Evolutionary conservation across 1,284 basidiomycete genomes (phyloP).

Genomic region (Irpex lacteus): DNA sequence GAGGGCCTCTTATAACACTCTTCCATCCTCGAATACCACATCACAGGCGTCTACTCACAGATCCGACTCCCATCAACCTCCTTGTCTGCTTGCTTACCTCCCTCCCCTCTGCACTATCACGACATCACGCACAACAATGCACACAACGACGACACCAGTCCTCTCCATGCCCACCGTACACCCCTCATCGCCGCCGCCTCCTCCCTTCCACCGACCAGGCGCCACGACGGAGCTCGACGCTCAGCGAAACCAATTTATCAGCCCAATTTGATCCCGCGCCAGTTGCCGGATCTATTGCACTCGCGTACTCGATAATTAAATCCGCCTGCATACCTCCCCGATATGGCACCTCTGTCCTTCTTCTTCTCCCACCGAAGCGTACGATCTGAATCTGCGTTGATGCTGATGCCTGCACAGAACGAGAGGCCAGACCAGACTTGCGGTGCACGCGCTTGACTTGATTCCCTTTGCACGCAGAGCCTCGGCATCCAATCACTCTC

Average conservation of each 20-base stretch:
- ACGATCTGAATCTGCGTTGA: background rate
- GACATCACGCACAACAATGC: no score
- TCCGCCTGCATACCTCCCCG: background rate
- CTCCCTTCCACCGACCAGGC: background rate
- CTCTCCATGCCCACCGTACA: background rate
- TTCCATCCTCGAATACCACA: background rate
- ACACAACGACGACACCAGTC: background rate
- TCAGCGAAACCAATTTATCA: conserved; percentile 1
- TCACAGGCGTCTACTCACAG: background rate
- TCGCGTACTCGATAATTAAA: background rate
- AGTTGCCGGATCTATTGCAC: background rate
- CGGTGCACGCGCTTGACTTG: background rate
- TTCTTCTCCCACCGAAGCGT: background rate
- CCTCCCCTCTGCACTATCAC: background rate
- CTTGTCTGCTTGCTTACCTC: background rate
- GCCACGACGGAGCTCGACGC: background rate
- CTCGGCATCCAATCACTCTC: background rate
- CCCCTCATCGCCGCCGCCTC: background rate
- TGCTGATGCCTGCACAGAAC: background rate
- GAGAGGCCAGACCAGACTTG: background rate
- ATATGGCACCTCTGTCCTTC: background rate
- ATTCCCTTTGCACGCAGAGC: no score
- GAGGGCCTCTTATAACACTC: conserved; percentile 11
- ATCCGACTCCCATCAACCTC: background rate
- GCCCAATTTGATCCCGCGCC: background rate